These are phyloP conservation scores for Fusarium sp. DNA, from an alignment of 2,329 filamentous ascomycete species.

Conservation along the genomic window DNA sequence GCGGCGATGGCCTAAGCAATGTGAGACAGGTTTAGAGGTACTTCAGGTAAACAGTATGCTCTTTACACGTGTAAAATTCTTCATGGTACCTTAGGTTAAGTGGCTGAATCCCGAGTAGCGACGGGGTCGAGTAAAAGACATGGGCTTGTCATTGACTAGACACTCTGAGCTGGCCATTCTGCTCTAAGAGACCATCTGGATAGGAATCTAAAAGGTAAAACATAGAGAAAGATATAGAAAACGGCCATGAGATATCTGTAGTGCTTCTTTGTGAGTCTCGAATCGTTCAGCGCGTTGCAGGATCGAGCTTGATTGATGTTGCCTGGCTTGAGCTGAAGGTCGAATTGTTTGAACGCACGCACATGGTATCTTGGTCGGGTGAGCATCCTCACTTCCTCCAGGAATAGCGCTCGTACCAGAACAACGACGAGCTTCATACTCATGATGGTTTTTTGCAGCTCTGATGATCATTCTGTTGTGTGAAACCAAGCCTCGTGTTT, in stretches of 20 bases:
- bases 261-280: slow-evolving; percentile 57
- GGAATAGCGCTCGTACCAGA: slow-evolving; percentile 66
- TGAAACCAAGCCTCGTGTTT: neutral
- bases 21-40: slow-evolving; percentile 70
- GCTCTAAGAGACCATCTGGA: slow-evolving; percentile 63
- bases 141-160: neutral
- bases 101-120: slow-evolving; percentile 51
- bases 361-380: slow-evolving; percentile 59
- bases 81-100: slow-evolving; percentile 53
- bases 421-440: slow-evolving; percentile 69
- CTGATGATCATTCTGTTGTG: slow-evolving; percentile 7
- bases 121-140: slow-evolving; percentile 53
- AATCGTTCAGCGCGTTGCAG: slow-evolving; percentile 59
- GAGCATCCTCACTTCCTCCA: slow-evolving; percentile 66
- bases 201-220: slow-evolving; percentile 68
- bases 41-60: slow-evolving; percentile 70
- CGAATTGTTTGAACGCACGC: slow-evolving; percentile 16
- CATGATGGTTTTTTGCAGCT: slow-evolving; percentile 61
- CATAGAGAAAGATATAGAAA: slow-evolving; percentile 47
- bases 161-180: too few relatives aligned
- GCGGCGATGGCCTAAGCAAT: slow-evolving; percentile 9
- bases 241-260: slow-evolving; percentile 50
- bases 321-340: slow-evolving; percentile 62
- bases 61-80: slow-evolving; percentile 66
- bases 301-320: slow-evolving; percentile 62